A percentile compares a stretch with the other conserved stretches of the same genome.
These are phyloP conservation scores for Candida xyloterini DNA, from an alignment of 805 yeast genomes.

Conservation along the genomic window DNA sequence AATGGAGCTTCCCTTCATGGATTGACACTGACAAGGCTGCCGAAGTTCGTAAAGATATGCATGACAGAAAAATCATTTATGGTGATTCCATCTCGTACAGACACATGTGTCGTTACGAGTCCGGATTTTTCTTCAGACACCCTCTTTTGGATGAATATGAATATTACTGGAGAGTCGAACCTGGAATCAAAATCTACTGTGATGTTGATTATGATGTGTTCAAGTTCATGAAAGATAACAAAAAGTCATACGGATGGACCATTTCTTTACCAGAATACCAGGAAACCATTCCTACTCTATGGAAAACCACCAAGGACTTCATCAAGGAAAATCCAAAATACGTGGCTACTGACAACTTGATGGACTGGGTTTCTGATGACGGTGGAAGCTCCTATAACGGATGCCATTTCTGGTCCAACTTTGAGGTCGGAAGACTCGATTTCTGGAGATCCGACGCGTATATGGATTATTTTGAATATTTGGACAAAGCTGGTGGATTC, in stretches of 20 bases:
- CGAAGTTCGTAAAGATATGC: constrained; percentile 51
- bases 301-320: constrained; percentile 69
- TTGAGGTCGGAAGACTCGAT: constrained; percentile 72
- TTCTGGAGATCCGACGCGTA: constrained; percentile 78
- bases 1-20: constrained; percentile 86
- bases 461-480: constrained; percentile 61
- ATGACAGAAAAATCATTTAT: constrained; percentile 49
- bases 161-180: constrained; percentile 95
- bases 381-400: constrained; percentile 68
- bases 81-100: constrained; percentile 70
- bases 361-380: constrained; percentile 71
- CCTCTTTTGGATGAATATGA: constrained; percentile 71
- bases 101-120: constrained; percentile 91
- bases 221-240: constrained; percentile 76
- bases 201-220: constrained; percentile 79
- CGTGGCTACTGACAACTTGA: constrained; percentile 57
- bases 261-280: constrained; percentile 73
- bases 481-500: constrained; percentile 86
- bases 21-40: constrained; percentile 71
- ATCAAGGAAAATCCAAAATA: constrained; percentile 57
- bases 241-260: constrained; percentile 73
- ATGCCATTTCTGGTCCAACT: constrained; percentile 91
- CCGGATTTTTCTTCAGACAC: constrained; percentile 86
- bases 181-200: constrained; percentile 75
- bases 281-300: constrained; percentile 70